A percentile compares a stretch with the other conserved stretches of the same genome.
phyloP scores from a whole-genome alignment of 495 filamentous ascomycete species.

The Pyrenula massariospora region DNA sequence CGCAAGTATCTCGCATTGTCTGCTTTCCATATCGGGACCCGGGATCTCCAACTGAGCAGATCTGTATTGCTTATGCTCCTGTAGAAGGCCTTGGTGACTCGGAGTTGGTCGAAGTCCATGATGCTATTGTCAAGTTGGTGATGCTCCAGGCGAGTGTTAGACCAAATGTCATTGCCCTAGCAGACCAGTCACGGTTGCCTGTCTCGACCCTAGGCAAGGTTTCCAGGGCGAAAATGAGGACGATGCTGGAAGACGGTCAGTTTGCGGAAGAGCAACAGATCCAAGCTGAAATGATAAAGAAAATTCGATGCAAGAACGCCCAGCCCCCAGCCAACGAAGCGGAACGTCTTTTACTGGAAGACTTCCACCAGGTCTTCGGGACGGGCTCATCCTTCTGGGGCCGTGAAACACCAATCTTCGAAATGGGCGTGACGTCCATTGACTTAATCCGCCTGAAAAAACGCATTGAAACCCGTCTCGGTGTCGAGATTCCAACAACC shows the following conservation, averaged over 20 bases:
- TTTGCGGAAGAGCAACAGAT: background rate
- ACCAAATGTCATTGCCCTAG: background rate
- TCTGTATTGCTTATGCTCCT: background rate
- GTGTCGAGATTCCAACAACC: constrained; percentile 19
- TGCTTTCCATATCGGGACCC: background rate
- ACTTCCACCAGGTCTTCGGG: constrained; percentile 5
- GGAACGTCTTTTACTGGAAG: constrained; percentile 5
- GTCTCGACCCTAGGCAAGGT: constrained; percentile 38
- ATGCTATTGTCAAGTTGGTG: background rate
- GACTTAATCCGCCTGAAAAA: constrained; percentile 21
- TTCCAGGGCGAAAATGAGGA: constrained; percentile 26
- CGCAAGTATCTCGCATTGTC: background rate
- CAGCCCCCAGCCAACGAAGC: constrained; percentile 3
- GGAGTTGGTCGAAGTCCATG: background rate
- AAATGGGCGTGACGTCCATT: constrained; percentile 28
- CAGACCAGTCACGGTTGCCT: constrained; percentile 3
- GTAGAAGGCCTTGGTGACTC: background rate
- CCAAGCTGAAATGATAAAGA: background rate
- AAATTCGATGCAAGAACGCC: background rate
- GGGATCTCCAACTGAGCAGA: background rate
- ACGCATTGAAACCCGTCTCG: constrained; percentile 5
- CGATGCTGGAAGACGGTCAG: constrained; percentile 17
- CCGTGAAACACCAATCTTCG: constrained; percentile 17
- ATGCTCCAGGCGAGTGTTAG: background rate
- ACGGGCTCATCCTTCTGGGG: background rate